Conservation (phyloP, 2,329 filamentous ascomycete genomes). For the Ophiostoma sp. region DNA sequence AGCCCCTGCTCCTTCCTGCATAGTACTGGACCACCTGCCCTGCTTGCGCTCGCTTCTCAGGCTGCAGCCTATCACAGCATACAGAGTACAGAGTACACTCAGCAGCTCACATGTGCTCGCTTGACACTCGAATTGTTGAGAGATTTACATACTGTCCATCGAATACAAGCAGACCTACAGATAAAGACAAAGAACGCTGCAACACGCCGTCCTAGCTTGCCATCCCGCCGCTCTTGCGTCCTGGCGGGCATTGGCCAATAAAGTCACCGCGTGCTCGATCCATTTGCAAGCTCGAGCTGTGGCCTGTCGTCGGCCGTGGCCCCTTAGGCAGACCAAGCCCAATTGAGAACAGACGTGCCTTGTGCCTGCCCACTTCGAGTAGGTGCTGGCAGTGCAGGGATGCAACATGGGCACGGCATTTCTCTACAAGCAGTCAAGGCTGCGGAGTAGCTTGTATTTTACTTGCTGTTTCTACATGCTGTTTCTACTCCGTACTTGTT, state of each 20-base stretch:
- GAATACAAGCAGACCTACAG: not conserved
- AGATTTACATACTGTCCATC: not conserved
- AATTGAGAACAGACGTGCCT: not conserved
- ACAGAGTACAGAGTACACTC: too few relatives aligned
- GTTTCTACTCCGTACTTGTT: not conserved
- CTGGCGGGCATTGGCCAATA: constrained; percentile 26
- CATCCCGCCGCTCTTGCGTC: not conserved
- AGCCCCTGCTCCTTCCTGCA: not conserved
- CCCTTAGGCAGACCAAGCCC: not conserved
- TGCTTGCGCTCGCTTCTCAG: not conserved
- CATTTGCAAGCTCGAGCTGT: constrained; percentile 18
- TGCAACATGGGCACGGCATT: constrained; percentile 1
- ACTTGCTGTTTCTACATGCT: not conserved
- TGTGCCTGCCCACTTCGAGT: not conserved
- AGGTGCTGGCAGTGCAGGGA: not conserved
- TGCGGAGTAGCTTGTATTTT: not conserved
- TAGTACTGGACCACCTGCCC: not conserved
- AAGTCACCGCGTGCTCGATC: constrained; percentile 26
- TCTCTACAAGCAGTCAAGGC: constrained; percentile 5
- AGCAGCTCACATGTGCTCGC: not conserved
- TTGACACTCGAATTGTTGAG: not conserved
- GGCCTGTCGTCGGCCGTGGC: not conserved
- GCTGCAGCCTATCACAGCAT: not conserved
- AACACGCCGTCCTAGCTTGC: not conserved
- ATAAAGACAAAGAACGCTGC: constrained; percentile 8